Evolutionary conservation across 371 early-diverging fungal species (phyloP).

Genomic region (Haplosporangium sp.): DNA sequence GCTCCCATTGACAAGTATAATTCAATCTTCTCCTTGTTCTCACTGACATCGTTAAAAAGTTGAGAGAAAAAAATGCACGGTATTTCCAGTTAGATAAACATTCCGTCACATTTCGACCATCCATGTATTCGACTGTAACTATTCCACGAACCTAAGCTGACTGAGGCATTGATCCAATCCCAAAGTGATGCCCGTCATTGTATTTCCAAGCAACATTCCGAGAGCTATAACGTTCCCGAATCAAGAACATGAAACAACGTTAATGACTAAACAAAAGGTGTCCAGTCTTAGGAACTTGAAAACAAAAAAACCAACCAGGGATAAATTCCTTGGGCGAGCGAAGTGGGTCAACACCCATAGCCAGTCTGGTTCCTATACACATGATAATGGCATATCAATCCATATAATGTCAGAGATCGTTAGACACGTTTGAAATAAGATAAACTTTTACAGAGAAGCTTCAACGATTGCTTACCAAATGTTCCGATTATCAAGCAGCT

Average conservation of each 20-base stretch:
- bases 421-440: background rate
- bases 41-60: constrained; percentile 29
- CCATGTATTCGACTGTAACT: background rate
- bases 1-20: constrained; percentile 85
- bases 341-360: constrained; percentile 82
- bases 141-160: constrained; percentile 34
- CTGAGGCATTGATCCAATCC: constrained; percentile 73
- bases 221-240: constrained; percentile 44
- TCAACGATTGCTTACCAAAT: constrained; percentile 53
- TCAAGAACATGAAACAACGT: background rate
- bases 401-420: background rate
- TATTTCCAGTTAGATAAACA: background rate
- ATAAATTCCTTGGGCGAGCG: constrained; percentile 85
- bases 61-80: background rate
- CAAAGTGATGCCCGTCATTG: constrained; percentile 87
- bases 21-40: constrained; percentile 81
- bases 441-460: background rate
- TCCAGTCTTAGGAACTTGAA: background rate
- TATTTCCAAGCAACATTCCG: constrained; percentile 89
- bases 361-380: constrained; percentile 65
- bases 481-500: constrained; percentile 67
- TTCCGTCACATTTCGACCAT: background rate
- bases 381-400: background rate
- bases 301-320: constrained; percentile 65
- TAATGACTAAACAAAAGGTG: background rate